phyloP scores from a whole-genome alignment of 176 grass and related monocot genomes.

The Cenchrus purpureus region DNA sequence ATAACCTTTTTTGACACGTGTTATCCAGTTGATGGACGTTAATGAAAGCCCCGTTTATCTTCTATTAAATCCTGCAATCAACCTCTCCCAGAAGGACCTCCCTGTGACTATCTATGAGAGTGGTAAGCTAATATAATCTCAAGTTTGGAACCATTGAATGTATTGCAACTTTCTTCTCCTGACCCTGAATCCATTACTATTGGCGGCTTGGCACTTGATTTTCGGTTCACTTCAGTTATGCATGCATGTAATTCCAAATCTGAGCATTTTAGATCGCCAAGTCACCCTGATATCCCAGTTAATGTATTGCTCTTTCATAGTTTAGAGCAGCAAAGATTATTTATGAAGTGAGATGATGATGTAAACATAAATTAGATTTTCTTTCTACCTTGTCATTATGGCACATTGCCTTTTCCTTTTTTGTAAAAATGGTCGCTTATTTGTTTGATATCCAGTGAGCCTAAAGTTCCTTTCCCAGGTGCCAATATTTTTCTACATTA shows the following conservation, averaged over 20 bases:
- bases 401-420: not conserved
- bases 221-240: not conserved
- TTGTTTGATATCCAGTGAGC: not conserved
- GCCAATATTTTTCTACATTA: not conserved
- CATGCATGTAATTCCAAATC: not conserved
- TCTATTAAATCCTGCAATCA: slow-evolving; percentile 94
- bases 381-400: not conserved
- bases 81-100: slow-evolving; percentile 94
- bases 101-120: slow-evolving; percentile 96
- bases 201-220: not conserved
- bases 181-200: slow-evolving; percentile 4
- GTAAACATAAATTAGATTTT: not conserved
- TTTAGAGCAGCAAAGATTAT: not conserved
- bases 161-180: slow-evolving; percentile 7
- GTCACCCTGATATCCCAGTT: not conserved
- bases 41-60: slow-evolving; percentile 98
- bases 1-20: slow-evolving; percentile 28
- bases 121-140: slow-evolving; percentile 53
- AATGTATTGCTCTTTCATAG: not conserved
- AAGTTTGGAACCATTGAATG: slow-evolving; percentile 17
- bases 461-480: not conserved
- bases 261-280: not conserved
- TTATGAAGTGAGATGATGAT: not conserved
- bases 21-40: slow-evolving; percentile 91
- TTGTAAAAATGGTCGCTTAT: not conserved